These are phyloP conservation scores for Penicillium sp. DNA, from an alignment of 2,329 filamentous ascomycete species.

Conservation along the genomic window DNA sequence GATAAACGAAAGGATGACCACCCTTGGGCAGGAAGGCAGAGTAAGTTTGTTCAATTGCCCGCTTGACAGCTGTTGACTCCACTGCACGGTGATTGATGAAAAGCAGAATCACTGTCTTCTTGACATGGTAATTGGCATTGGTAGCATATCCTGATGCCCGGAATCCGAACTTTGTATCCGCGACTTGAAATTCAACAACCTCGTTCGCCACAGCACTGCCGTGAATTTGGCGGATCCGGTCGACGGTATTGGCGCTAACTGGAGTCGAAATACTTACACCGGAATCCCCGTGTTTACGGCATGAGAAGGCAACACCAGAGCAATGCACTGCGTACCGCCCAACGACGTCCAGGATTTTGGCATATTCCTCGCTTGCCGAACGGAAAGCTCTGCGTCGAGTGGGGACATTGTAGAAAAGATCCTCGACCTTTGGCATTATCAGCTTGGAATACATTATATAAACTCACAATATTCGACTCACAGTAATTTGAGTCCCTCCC, in stretches of 20 bases:
- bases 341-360: slow-evolving; percentile 94
- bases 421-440: slow-evolving; percentile 62
- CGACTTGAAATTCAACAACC: slow-evolving; percentile 70
- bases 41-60: slow-evolving; percentile 88
- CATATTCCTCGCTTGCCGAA: slow-evolving; percentile 89
- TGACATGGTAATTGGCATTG: slow-evolving; percentile 92
- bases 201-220: slow-evolving; percentile 83
- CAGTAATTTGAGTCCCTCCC: slow-evolving; percentile 88
- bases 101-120: slow-evolving; percentile 79
- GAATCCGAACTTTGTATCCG: slow-evolving; percentile 79
- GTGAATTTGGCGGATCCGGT: slow-evolving; percentile 88
- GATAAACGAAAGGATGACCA: slow-evolving; percentile 88
- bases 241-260: slow-evolving; percentile 67
- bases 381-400: slow-evolving; percentile 85
- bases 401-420: slow-evolving; percentile 94
- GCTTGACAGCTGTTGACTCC: slow-evolving; percentile 83
- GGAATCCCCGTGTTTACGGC: slow-evolving; percentile 92
- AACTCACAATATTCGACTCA: slow-evolving; percentile 31
- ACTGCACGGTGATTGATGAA: slow-evolving; percentile 98
- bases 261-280: slow-evolving; percentile 79
- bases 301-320: slow-evolving; percentile 85
- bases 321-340: slow-evolving; percentile 93
- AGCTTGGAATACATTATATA: not conserved
- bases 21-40: slow-evolving; percentile 84
- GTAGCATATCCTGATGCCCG: slow-evolving; percentile 76